Percentiles rank a stretch among this genome's conserved stretches.
These are phyloP conservation scores for Fusarium keratoplasticum DNA, from an alignment of 2,329 filamentous ascomycete species.

Conservation along the genomic window DNA sequence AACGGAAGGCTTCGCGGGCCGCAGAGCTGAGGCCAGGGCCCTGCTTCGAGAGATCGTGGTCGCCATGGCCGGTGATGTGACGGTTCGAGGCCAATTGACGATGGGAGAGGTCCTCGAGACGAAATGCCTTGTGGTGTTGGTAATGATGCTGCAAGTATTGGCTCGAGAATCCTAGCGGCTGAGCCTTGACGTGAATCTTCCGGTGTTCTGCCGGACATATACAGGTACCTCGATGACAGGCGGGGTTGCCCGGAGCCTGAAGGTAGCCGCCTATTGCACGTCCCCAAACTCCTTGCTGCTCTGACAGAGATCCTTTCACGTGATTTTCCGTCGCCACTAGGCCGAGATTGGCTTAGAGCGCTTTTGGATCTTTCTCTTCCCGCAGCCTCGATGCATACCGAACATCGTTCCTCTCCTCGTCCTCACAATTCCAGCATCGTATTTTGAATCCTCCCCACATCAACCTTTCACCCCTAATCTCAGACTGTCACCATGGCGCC, in stretches of 20 bases:
- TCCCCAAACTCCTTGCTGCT: background rate
- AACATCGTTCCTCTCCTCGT: slow-evolving; percentile 41
- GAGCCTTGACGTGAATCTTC: slow-evolving; percentile 32
- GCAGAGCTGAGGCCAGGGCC: slow-evolving; percentile 66
- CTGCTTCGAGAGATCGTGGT: slow-evolving; percentile 69
- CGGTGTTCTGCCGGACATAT: slow-evolving; percentile 47
- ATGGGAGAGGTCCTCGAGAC: slow-evolving; percentile 41
- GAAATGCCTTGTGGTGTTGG: slow-evolving; percentile 46
- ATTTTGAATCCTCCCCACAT: slow-evolving; percentile 34
- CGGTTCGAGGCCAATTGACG: slow-evolving; percentile 60
- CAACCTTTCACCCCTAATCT: slow-evolving; percentile 35
- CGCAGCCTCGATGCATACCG: slow-evolving; percentile 46
- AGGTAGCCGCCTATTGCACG: slow-evolving; percentile 35
- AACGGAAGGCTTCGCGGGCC: slow-evolving; percentile 61
- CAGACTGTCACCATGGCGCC: slow-evolving; percentile 66
- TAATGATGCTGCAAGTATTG: slow-evolving; percentile 47
- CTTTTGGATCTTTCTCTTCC: slow-evolving; percentile 46
- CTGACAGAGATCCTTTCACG: slow-evolving; percentile 34
- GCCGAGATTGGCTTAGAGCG: slow-evolving; percentile 35
- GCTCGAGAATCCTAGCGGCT: slow-evolving; percentile 41
- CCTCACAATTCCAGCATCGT: slow-evolving; percentile 39
- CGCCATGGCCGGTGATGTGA: slow-evolving; percentile 63
- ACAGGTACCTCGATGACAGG: slow-evolving; percentile 18
- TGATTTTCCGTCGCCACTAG: slow-evolving; percentile 31
- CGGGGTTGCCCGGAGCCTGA: background rate